Base-by-base conservation (phyloP, 371 early-diverging fungal species). In the Mucor mucedo region DNA sequence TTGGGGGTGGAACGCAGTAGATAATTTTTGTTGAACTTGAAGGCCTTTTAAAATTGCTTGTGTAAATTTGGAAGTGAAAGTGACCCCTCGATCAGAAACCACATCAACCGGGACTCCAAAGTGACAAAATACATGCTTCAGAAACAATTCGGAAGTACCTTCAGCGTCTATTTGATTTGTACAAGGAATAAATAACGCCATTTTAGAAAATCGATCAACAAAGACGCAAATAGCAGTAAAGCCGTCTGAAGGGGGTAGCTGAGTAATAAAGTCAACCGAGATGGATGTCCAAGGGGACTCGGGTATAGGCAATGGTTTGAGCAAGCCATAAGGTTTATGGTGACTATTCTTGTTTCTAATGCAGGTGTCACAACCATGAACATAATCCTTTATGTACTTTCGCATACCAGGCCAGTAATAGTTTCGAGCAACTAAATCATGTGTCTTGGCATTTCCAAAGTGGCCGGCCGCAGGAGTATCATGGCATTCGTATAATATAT, bases 381-480 rank as follows among this genome's bases (percentile, higher is more conserved):
- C 65, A 68, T 79, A 85, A 0, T 60, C 27, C 0, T 68, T 63
- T 0, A 81, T 63, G 42, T 68, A 71, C 14, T 66, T 59, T 0
- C 68, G 52, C 60, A 87, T 70, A 7, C 61, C 35, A 13, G 79
- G 75, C 82, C 85, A 87, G 44, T 65, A 74, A 57, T 69, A 86
- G 5, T 59, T 32, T 5, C 72, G 52, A 0, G 62, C 11, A 2
- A 85, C 53, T 5, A 69, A 33, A 30, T 82, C 75, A 42, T 62
- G 65, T 2, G 83, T 86, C 53, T 76, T 80, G 2, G 70, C 69
- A 29, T 52, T 58, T 10, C 82, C 85, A 52, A 75, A 76, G 50
- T 88, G 85, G 83, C 82, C n/a, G n/a, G n/a, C n/a, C n/a, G n/a
- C n/a, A n/a, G n/a, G n/a, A n/a, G n/a, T n/a, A n/a, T n/a, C n/a